Evolutionary conservation across 495 filamentous ascomycete genomes (phyloP).

Genomic region (Pseudotulostoma volvatum): DNA sequence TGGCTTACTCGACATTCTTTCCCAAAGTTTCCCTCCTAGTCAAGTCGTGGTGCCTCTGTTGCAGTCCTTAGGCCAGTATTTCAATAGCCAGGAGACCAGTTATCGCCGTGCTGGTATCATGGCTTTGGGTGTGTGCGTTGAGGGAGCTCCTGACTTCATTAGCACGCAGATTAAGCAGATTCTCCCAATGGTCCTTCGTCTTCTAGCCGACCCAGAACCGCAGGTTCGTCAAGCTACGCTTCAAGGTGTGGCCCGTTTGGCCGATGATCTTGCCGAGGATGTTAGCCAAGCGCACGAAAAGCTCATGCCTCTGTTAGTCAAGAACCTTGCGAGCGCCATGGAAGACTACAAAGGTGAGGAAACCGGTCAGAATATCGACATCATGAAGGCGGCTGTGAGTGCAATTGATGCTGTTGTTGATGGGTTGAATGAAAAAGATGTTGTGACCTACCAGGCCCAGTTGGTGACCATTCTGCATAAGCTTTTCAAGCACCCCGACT

Average conservation of each 20-base stretch:
- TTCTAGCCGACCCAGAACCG: slow-evolving; percentile 66
- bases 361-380: slow-evolving; percentile 47
- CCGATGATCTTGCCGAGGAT: slow-evolving; percentile 84
- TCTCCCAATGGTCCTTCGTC: slow-evolving; percentile 68
- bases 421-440: slow-evolving; percentile 70
- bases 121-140: slow-evolving; percentile 82
- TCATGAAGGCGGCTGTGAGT: slow-evolving; percentile 76
- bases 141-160: slow-evolving; percentile 93
- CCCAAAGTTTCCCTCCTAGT: slow-evolving; percentile 72
- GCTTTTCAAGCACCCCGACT: slow-evolving; percentile 67
- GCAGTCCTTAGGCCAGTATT: slow-evolving; percentile 65
- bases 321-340: slow-evolving; percentile 72
- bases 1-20: slow-evolving; percentile 73
- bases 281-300: slow-evolving; percentile 65
- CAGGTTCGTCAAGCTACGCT: slow-evolving; percentile 76
- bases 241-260: slow-evolving; percentile 69
- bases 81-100: slow-evolving; percentile 51
- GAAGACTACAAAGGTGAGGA: slow-evolving; percentile 46
- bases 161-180: slow-evolving; percentile 73
- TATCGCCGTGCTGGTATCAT: slow-evolving; percentile 81
- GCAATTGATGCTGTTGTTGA: slow-evolving; percentile 85
- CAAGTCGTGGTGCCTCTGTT: slow-evolving; percentile 91
- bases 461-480: slow-evolving; percentile 69
- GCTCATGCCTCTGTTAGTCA: slow-evolving; percentile 67
- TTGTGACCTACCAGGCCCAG: slow-evolving; percentile 62